These are phyloP conservation scores for Endocarpon pusillum DNA, from an alignment of 495 filamentous ascomycete species.

Conservation along the genomic window DNA sequence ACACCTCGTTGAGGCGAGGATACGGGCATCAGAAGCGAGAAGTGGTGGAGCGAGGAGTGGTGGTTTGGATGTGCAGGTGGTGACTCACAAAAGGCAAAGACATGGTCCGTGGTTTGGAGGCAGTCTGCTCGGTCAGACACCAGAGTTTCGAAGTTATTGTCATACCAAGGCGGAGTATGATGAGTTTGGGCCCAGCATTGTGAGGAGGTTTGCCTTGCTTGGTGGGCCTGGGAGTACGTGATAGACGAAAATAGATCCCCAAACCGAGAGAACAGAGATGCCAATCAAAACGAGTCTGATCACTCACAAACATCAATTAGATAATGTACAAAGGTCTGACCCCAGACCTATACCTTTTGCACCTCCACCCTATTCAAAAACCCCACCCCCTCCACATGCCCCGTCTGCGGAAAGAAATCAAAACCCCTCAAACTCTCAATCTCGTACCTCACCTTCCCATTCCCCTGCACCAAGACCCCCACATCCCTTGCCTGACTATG, in stretches of 20 bases:
- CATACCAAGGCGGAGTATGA: slow-evolving; percentile 96
- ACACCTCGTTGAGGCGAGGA: slow-evolving; percentile 81
- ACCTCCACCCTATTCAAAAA: slow-evolving; percentile 37
- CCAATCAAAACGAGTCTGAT: too few relatives aligned
- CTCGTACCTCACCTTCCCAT: slow-evolving; percentile 44
- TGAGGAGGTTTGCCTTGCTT: slow-evolving; percentile 83
- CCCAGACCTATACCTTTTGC: slow-evolving; percentile 8
- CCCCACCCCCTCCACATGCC: slow-evolving; percentile 90
- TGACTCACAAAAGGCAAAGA: slow-evolving; percentile 87
- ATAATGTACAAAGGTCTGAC: too few relatives aligned
- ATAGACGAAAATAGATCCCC: too few relatives aligned
- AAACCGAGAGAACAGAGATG: too few relatives aligned
- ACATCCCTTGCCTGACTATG: slow-evolving; percentile 94
- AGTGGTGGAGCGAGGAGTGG: slow-evolving; percentile 67
- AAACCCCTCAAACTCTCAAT: slow-evolving; percentile 88
- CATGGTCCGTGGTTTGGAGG: slow-evolving; percentile 98
- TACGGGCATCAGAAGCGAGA: slow-evolving; percentile 75
- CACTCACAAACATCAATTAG: too few relatives aligned
- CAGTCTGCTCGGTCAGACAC: slow-evolving; percentile 87
- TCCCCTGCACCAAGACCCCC: slow-evolving; percentile 58
- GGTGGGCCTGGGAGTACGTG: slow-evolving; percentile 68
- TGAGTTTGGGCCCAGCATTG: slow-evolving; percentile 87
- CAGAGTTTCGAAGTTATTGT: slow-evolving; percentile 97
- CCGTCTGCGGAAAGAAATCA: slow-evolving; percentile 96
- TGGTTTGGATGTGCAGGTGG: slow-evolving; percentile 88